phyloP scores from a whole-genome alignment of 1,284 basidiomycete genomes.

The Cryptococcus sp. region DNA sequence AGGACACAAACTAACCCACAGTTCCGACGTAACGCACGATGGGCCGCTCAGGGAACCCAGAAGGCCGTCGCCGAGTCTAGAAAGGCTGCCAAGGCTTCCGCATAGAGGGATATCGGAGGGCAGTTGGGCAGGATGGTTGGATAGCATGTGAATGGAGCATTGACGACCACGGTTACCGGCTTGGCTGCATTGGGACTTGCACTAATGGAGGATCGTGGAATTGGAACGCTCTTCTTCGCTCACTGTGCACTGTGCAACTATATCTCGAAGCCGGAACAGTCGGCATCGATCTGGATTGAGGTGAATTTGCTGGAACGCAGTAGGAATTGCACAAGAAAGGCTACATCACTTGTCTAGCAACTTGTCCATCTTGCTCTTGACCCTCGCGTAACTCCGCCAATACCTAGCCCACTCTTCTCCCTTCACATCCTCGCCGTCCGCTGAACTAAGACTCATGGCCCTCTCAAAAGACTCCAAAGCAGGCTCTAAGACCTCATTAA shows the following conservation, averaged over 20 bases:
- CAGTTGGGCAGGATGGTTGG: constrained; percentile 2
- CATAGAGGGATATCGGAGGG: constrained; percentile 12
- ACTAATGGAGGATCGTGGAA: too few relatives aligned
- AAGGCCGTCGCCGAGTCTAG: constrained; percentile 43
- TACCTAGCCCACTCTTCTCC: constrained; percentile 42
- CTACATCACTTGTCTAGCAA: constrained; percentile 5
- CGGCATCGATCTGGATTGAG: too few relatives aligned
- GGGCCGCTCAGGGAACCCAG: constrained; percentile 48
- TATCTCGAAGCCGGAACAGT: too few relatives aligned
- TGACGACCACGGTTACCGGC: neutral
- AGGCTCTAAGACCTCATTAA: constrained; percentile 29
- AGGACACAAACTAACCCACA: constrained; percentile 9
- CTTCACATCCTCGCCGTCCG: constrained; percentile 35
- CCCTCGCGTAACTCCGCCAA: constrained; percentile 39
- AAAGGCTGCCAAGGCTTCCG: constrained; percentile 26
- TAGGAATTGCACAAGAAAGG: neutral
- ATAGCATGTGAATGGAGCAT: constrained; percentile 4
- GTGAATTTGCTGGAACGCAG: too few relatives aligned
- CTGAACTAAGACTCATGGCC: constrained; percentile 51
- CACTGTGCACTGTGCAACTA: too few relatives aligned
- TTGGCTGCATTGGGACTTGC: too few relatives aligned
- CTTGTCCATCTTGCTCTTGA: constrained; percentile 30
- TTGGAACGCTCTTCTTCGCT: too few relatives aligned
- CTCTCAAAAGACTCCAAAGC: constrained; percentile 59
- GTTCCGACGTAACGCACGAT: constrained; percentile 51